Percentiles rank a stretch among this genome's conserved stretches.
phyloP scores from a whole-genome alignment of 1,284 basidiomycete genomes.

The Pisolithus thermaeus region DNA sequence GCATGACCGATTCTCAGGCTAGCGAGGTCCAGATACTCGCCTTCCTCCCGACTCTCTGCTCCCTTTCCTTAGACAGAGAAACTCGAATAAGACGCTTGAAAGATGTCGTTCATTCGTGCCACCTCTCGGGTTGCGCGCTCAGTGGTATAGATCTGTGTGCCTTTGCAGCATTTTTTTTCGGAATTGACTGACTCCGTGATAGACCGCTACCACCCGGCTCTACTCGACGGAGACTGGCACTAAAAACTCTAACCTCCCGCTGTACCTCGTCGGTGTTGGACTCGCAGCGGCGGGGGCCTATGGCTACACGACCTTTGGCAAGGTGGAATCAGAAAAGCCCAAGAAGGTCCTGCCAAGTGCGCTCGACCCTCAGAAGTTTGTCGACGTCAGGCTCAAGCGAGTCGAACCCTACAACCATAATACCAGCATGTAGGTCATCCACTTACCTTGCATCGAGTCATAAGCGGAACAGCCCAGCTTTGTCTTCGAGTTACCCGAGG shows the following conservation, averaged over 20 bases:
- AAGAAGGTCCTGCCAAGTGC: constrained; percentile 54
- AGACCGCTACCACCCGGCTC: constrained; percentile 32
- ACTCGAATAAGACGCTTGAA: not conserved
- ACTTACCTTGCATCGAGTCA: not conserved
- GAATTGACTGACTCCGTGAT: constrained; percentile 2
- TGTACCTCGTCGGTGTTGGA: constrained; percentile 47
- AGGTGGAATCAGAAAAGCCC: constrained; percentile 29
- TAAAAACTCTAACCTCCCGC: constrained; percentile 45
- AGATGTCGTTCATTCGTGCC: constrained; percentile 44
- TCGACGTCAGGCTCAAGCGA: constrained; percentile 79
- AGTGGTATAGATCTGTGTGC: constrained; percentile 15
- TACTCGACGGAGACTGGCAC: constrained; percentile 43
- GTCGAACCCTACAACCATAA: constrained; percentile 93
- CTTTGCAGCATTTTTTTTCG: constrained; percentile 1
- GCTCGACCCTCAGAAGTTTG: constrained; percentile 67
- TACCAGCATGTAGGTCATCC: constrained; percentile 52
- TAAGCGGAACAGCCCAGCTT: constrained; percentile 42
- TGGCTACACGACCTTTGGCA: constrained; percentile 36
- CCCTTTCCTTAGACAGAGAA: not conserved
- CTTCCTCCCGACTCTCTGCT: not conserved
- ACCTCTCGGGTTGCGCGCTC: constrained; percentile 34
- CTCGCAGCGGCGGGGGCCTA: constrained; percentile 47
- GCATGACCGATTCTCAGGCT: not conserved
- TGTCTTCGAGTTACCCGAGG: constrained; percentile 82
- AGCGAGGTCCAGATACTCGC: not conserved